A percentile compares a stretch with the other conserved stretches of the same genome.
phyloP scores from a whole-genome alignment of 129 eudicot genomes.

The carrot (Daucus carota) region DNA sequence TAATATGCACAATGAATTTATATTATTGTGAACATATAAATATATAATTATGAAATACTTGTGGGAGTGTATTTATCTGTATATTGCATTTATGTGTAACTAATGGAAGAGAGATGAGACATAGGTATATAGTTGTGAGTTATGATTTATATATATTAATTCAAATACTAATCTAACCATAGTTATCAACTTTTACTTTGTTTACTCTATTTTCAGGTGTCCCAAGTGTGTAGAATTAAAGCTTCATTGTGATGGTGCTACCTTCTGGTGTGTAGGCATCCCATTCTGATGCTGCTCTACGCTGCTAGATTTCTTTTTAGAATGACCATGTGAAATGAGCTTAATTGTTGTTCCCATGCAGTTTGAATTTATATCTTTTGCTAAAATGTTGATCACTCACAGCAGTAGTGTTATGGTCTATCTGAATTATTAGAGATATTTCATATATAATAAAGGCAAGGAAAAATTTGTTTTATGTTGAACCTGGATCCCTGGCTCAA shows the following conservation, averaged over 20 bases:
- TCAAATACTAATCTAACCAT: neutral
- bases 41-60: no score
- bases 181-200: neutral
- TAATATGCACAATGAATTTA: no score
- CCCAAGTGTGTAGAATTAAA: conserved; percentile 45
- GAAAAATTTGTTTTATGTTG: neutral
- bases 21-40: no score
- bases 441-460: neutral
- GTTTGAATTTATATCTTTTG: neutral
- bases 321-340: neutral
- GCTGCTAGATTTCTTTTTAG: neutral
- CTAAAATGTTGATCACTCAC: no score
- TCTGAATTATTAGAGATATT: no score
- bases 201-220: conserved; percentile 26
- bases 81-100: no score
- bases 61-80: no score
- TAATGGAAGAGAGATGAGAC: no score
- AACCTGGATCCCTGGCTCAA: neutral
- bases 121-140: no score
- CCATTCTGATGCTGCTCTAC: neutral
- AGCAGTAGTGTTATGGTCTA: no score
- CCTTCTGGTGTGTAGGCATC: conserved; percentile 41
- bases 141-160: neutral
- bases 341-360: neutral
- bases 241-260: conserved; percentile 48